A percentile compares a stretch with the other conserved stretches of the same genome.
Conservation (phyloP, 176 grass and related monocot species). For the Themeda triandra region DNA sequence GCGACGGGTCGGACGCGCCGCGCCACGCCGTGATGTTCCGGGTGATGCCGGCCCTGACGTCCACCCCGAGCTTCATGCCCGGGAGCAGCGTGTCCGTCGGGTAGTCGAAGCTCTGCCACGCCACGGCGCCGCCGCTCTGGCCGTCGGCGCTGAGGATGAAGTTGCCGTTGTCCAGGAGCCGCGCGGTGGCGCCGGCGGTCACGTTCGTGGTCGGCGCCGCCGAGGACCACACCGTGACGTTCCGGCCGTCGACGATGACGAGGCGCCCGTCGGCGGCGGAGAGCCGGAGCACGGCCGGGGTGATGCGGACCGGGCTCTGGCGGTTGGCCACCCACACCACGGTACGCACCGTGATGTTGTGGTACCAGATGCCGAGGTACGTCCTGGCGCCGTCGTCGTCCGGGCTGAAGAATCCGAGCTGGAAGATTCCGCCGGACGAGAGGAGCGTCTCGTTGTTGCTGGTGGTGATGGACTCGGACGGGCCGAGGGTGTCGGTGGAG, state of each 20-base stretch:
- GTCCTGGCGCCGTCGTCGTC: background rate
- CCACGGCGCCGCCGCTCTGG: background rate
- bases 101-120: slow-evolving; percentile 71
- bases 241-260: slow-evolving; percentile 22
- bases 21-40: slow-evolving; percentile 56
- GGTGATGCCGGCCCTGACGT: slow-evolving; percentile 11
- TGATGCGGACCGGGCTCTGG: background rate
- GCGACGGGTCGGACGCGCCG: slow-evolving; percentile 32
- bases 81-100: slow-evolving; percentile 54
- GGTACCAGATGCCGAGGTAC: slow-evolving; percentile 49
- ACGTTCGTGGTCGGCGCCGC: background rate
- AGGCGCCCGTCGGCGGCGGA: slow-evolving; percentile 28
- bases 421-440: slow-evolving; percentile 41
- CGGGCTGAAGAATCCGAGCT: slow-evolving; percentile 63
- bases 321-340: slow-evolving; percentile 61
- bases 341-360: slow-evolving; percentile 7
- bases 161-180: slow-evolving; percentile 38
- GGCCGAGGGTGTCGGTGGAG: slow-evolving; percentile 17
- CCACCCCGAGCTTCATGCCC: slow-evolving; percentile 53
- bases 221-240: slow-evolving; percentile 35
- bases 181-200: slow-evolving; percentile 1
- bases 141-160: slow-evolving; percentile 25
- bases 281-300: slow-evolving; percentile 10
- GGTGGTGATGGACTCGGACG: slow-evolving; percentile 5
- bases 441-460: slow-evolving; percentile 45